Evolutionary conservation across 1,284 basidiomycete genomes (phyloP), one percentile per base, ranked within the genome.

Genomic region (Rhodotorula glutinis): DNA sequence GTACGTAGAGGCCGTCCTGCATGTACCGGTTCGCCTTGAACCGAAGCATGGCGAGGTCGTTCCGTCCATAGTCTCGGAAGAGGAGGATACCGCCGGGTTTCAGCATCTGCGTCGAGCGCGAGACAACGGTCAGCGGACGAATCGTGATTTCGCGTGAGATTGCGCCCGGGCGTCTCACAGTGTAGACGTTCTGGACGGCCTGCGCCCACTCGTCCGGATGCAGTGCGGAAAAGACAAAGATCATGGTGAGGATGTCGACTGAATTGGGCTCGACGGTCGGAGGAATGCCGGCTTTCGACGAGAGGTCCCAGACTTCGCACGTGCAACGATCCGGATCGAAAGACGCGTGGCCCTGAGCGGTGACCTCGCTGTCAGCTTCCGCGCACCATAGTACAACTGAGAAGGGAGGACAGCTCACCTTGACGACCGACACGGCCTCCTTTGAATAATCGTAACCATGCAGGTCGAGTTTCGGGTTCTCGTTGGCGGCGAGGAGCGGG

Each of bases 211-310:
- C 95, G 58, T 86, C 79, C 0, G 96, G 96, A 77, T 97, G 93
- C 23, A 99, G 81, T 0, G 96, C 96, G 61, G 91, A 94, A 61
- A 98, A 81, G 21, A 98, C 93, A 77, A 97, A 99, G 56, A 99
- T 90, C 71, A 97, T 85, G n/a, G 94, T 86, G 49, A 92, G 82
- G 43, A 98, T 86, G 76, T 99, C 93, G 23, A 94, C 87, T 16
- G 84, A 86, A 19, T 80, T 85, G 17, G 60, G 56, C 56, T 82
- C 79, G 25, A 94, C 76, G 38, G 83, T 85, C 3, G 83, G 80
- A 1, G 93, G 93, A 2, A 92, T 81, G 17, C 74, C 80, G 74
- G 78, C 73, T 16, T 75, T 74, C 9, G 88, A 88, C 0, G 91
- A 86, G 43, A 98, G 82, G 77, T 98, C 96, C 94, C 94, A 98